These are phyloP conservation scores for Globisporangium iwayamae DNA, from an alignment of 352 stramenopile species.

Conservation along the genomic window DNA sequence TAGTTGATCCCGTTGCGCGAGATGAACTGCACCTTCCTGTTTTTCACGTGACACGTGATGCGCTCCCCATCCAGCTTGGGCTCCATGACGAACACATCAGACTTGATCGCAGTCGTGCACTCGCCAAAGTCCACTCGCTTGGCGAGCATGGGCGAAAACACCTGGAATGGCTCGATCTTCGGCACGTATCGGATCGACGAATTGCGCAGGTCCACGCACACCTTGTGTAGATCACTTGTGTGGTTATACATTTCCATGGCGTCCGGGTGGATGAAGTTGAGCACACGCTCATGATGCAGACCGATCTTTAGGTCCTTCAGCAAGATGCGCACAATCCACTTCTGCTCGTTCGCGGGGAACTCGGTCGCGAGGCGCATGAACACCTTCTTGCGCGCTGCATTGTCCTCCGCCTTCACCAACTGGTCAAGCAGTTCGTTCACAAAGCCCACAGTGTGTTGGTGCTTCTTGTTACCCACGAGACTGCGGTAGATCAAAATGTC, in stretches of 20 bases:
- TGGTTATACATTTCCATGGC: constrained; percentile 87
- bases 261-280: constrained; percentile 79
- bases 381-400: constrained; percentile 39
- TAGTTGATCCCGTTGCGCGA: constrained; percentile 86
- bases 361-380: constrained; percentile 77
- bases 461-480: constrained; percentile 29
- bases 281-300: constrained; percentile 71
- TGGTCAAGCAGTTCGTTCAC: constrained; percentile 63
- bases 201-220: constrained; percentile 73
- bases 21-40: constrained; percentile 69
- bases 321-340: constrained; percentile 80
- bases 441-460: constrained; percentile 50
- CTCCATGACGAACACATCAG: constrained; percentile 77
- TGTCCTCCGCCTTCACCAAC: constrained; percentile 48
- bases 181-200: constrained; percentile 79
- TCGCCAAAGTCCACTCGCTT: constrained; percentile 85
- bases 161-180: constrained; percentile 74
- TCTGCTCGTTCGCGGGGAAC: constrained; percentile 71
- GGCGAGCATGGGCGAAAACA: constrained; percentile 84
- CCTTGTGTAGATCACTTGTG: constrained; percentile 78
- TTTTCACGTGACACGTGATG: constrained; percentile 76
- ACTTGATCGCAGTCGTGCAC: constrained; percentile 67
- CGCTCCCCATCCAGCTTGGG: constrained; percentile 82
- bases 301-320: constrained; percentile 88
- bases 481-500: constrained; percentile 73